Evolutionary conservation across 1,284 basidiomycete species (phyloP), one percentile per base, ranked within the genome.

Genomic region (Boletellus deceptivus): DNA sequence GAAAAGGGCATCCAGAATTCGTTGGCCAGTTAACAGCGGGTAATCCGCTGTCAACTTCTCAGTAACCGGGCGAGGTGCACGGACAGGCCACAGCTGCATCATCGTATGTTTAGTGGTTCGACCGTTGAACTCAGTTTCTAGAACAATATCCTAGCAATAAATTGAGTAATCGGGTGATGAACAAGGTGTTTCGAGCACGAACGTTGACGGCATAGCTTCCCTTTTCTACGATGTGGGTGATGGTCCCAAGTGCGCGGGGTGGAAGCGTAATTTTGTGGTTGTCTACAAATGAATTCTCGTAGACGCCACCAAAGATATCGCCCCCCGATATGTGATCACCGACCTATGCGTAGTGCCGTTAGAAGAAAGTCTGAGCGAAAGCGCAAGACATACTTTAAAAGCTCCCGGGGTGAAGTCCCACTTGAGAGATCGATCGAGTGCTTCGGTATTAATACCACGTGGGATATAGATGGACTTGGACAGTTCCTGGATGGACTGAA

Each of bases 401-500:
- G 82, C 75, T 20, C 82, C 75, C n/a, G 95, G 96, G 47, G 83
- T 91, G 70, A 98, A 99, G 72, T 99, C 96, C 96, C 96, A 99
- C 69, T 92, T 80, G 56, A 94, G 73, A 33, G 79, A 78, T 49
- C 96, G 87, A 71, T 95, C 91, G 34, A 99, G 83, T 25, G 96
- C 91, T 63, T 96, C 86, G 25, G 96, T 99, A 74, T 98, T 98
- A 74, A 99, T 98, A 59, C 96, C 96, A 63, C 93, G 86, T 53
- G 94, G 96, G 61, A 99, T 99, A 75, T 99, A 99, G 64, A 99
- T 99, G 24, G 93, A 96, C 65, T 98, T 89, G 46, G 95, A 97
- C 53, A 93, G 79, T 69, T 98, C 91, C 84, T 94, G 92, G 61
- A 99, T 99, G 34, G 88, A 83, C 85, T 98, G 76, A 10, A 22